Conservation (phyloP, 768 basidiomycete genomes). For the Auriscalpium microsporum region DNA sequence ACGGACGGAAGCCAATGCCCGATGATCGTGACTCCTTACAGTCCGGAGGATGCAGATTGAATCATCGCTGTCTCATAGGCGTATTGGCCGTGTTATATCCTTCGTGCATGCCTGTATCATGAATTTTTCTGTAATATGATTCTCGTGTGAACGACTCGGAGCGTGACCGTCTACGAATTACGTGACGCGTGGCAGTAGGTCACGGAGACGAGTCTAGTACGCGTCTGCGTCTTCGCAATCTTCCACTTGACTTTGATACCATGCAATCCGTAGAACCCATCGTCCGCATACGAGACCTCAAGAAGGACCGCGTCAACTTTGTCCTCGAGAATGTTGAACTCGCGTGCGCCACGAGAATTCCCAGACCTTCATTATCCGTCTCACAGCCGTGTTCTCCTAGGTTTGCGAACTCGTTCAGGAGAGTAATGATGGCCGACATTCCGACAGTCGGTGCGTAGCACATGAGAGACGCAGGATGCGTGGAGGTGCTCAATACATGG, state of each 20-base stretch:
- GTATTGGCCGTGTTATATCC: too few relatives aligned
- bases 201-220: too few relatives aligned
- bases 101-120: too few relatives aligned
- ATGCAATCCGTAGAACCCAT: constrained; percentile 44
- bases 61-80: too few relatives aligned
- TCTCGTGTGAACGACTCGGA: too few relatives aligned
- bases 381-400: constrained; percentile 30
- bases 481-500: neutral
- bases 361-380: constrained; percentile 7
- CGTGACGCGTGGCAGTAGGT: too few relatives aligned
- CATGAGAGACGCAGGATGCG: neutral
- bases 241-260: neutral
- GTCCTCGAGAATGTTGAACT: constrained; percentile 94
- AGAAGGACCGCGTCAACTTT: constrained; percentile 83
- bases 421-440: constrained; percentile 94
- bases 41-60: neutral
- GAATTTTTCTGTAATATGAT: too few relatives aligned
- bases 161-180: too few relatives aligned
- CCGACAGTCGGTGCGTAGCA: constrained; percentile 79
- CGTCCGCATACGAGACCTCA: constrained; percentile 77
- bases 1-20: constrained; percentile 15
- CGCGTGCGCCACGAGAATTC: constrained; percentile 47
- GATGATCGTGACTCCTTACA: constrained; percentile 8
- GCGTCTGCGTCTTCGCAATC: neutral
- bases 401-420: constrained; percentile 88